Evolutionary conservation across 2,329 filamentous ascomycete genomes (phyloP), one percentile per base, ranked within the genome.

Genomic region (Sordariomycetes sp.): DNA sequence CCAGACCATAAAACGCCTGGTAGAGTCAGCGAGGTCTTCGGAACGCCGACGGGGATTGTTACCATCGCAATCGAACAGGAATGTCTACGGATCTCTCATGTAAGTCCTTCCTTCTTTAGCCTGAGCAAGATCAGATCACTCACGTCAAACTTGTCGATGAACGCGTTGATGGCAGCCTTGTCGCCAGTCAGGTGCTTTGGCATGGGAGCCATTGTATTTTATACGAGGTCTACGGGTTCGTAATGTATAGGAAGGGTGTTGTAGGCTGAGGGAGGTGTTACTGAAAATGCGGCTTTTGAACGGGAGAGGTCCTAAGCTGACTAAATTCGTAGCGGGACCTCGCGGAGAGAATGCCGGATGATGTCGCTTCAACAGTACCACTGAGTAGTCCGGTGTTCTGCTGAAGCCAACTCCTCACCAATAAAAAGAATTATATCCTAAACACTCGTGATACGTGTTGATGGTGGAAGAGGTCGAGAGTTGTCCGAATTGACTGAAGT

Each of bases 31-130:
- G 15, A 21, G 25, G 6, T 30, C 26, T 16, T 33, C 17, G 14
- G 17, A n/a, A 24, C 16, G 4, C 18, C 19, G 8, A 21, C 8
- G 6, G 21, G n/a, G 15, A 26, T 18, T 28, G 68, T 50, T 66
- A 94, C 90, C 92, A 75, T 98, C 92, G 63, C 92, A 98, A 57
- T 98, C 92, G 51, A 98, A 86, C 10, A 98, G 68, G 53, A 98
- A 96, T 23, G 85, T 79, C 86, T 94, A 46, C 38, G 39, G 11
- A 31, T 15, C 12, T n/a, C 18, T 14, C 6, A 30, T 17, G 11
- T 26, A 34, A 15, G 18, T 7, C 10, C 6, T 15, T 17, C 7
- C 20, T 25, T 11, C n/a, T 16, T 8, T 27, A 16, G 32, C 11
- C n/a, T 32, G 17, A 18, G 32, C 8, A 18, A 34, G n/a, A n/a